phyloP scores from a whole-genome alignment of 352 stramenopile species.

The Blastocystis sp. region DNA sequence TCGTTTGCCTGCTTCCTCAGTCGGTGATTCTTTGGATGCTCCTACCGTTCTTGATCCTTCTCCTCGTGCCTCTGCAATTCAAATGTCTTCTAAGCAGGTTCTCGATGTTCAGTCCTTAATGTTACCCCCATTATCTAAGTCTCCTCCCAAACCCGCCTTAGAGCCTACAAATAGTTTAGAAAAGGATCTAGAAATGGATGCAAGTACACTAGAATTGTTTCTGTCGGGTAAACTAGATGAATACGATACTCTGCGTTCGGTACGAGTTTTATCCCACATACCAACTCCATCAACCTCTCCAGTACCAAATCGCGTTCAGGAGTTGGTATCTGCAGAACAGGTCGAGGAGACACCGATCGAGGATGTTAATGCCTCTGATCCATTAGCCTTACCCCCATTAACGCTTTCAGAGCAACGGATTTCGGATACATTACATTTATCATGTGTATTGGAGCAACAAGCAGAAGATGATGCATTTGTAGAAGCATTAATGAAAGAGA shows the following conservation, averaged over 20 bases:
- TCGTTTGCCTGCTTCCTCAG: constrained; percentile 12
- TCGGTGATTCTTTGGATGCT: constrained; percentile 17
- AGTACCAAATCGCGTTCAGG: not conserved
- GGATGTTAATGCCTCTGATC: not conserved
- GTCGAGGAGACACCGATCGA: constrained; percentile 18
- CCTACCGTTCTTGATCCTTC: not conserved
- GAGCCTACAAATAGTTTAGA: not conserved
- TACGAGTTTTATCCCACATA: not conserved
- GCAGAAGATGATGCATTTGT: constrained; percentile 26
- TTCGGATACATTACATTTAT: not conserved
- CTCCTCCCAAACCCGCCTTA: not conserved
- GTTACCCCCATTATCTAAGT: not conserved
- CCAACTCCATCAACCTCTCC: not conserved
- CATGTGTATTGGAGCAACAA: constrained; percentile 11
- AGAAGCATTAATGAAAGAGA: not conserved
- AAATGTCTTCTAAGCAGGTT: not conserved
- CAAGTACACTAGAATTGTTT: constrained; percentile 21
- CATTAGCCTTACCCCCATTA: not conserved
- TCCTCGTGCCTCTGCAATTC: not conserved
- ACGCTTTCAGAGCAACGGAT: not conserved
- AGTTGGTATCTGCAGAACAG: not conserved
- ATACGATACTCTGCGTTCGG: constrained; percentile 41
- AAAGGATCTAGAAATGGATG: constrained; percentile 24
- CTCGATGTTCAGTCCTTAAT: not conserved
- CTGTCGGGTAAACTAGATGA: not conserved